These are phyloP conservation scores for Phytophthora capsici DNA, from an alignment of 352 stramenopile genomes.

Conservation along the genomic window DNA sequence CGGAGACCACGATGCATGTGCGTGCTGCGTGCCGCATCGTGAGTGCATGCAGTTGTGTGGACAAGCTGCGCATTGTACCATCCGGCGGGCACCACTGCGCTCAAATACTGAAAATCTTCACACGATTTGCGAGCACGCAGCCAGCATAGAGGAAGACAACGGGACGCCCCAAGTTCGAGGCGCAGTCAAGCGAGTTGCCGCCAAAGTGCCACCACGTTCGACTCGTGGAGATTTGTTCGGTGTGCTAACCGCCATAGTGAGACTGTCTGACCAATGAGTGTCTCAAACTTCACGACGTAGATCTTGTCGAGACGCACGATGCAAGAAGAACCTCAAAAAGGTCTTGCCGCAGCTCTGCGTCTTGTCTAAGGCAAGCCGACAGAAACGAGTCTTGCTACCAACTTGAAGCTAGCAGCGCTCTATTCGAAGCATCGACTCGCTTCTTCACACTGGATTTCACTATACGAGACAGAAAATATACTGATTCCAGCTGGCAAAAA, in stretches of 20 bases:
- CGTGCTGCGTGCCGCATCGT: conserved; percentile 11
- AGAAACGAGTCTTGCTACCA: conserved; percentile 15
- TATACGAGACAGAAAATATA: neutral
- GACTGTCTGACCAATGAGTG: neutral
- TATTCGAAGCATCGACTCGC: conserved; percentile 8
- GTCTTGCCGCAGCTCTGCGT: neutral
- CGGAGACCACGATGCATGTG: conserved; percentile 1
- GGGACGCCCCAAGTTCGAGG: conserved; percentile 4
- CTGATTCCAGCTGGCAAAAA: neutral
- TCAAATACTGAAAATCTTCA: conserved; percentile 17
- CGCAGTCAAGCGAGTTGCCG: conserved; percentile 1
- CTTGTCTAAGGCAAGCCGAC: neutral
- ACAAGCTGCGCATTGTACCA: conserved; percentile 15
- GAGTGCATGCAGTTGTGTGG: conserved; percentile 15
- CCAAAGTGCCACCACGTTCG: conserved; percentile 1
- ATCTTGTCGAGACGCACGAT: neutral
- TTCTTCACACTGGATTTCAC: conserved; percentile 7
- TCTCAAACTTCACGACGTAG: conserved; percentile 19
- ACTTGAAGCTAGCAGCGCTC: conserved; percentile 26
- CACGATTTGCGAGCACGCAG: conserved; percentile 26
- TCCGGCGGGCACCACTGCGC: conserved; percentile 18
- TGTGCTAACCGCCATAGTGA: conserved; percentile 2
- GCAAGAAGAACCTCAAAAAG: neutral
- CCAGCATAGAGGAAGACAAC: conserved; percentile 24
- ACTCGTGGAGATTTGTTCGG: neutral